Evolutionary conservation across 1,284 basidiomycete species (phyloP), one percentile per base, ranked within the genome.

Genomic region (Lignosus rhinocerotis): DNA sequence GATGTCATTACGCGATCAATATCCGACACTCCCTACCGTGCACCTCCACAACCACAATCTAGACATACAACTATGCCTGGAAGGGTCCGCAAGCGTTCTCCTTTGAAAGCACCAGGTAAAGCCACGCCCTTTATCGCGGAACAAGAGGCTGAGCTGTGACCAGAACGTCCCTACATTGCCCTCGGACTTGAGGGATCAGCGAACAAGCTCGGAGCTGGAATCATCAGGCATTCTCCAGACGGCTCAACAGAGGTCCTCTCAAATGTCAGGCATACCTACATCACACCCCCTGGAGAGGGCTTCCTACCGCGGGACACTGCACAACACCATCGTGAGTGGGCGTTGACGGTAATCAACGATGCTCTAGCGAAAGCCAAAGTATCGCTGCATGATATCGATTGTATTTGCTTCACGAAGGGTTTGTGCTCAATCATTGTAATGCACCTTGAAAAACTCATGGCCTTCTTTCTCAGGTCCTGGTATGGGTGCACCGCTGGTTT

Each of bases 361-460:
- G 90, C 93, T 14, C 72, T 98, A n/a, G 76, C 78, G 39, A 82
- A 89, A 61, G 92, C 93, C 4, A 81, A 80, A 0, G 73, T 92
- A 12, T 82, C 83, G 9, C 81, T 98, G 68, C 78, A 85, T 57
- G 87, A 95, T 61, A 69, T 98, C 42, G 93, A 98, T 69, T 96
- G 95, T 67, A 96, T 99, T 53, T 98, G 96, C 70, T 99, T 89
- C 72, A 99, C 96, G 0, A 96, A 98, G 81, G 96, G 96, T 89
- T 61, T 43, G 74, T 8, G 36, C 36, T 14, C 36, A 6, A 51
- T 32, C 4, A 12, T 31, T 6, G 9, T 4, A 0, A 16, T 19
- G 14, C 14, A 21, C 31, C 38, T 1, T 21, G 19, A 10, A 3
- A 41, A 49, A 30, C 53, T 51, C 51, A 53, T 25, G 25, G 8